phyloP scores from a whole-genome alignment of 2,329 filamentous ascomycete species.

The Cadophora gregata region DNA sequence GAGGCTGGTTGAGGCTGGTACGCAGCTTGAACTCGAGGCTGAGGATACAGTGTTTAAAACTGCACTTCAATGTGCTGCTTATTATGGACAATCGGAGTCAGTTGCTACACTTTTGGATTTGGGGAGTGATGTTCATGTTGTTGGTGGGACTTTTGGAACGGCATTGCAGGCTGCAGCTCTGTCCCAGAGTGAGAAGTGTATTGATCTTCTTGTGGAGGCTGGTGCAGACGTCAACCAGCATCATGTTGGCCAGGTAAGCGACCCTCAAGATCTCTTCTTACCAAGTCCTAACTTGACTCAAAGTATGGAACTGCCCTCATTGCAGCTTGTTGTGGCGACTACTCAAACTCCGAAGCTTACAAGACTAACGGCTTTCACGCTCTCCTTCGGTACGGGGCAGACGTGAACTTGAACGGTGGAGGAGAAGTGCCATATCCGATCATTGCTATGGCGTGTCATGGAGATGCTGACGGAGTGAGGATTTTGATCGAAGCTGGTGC shows the following conservation, averaged over 20 bases:
- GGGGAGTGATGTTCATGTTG: conserved; percentile 11
- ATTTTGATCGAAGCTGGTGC: conserved; percentile 11
- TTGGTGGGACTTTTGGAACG: conserved; percentile 10
- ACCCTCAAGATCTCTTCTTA: not conserved
- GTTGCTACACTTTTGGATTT: not conserved
- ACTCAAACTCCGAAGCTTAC: not conserved
- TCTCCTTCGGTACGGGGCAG: not conserved
- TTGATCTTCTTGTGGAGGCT: conserved; percentile 9
- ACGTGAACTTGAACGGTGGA: conserved; percentile 14
- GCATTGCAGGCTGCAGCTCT: conserved; percentile 11
- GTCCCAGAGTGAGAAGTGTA: not conserved
- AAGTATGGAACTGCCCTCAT: conserved; percentile 8
- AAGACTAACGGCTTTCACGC: conserved; percentile 1
- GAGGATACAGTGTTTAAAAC: conserved; percentile 8
- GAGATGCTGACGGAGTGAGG: conserved; percentile 1
- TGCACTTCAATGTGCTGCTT: conserved; percentile 13
- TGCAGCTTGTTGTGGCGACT: not conserved
- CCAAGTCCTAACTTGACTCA: not conserved
- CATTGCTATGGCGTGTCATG: conserved; percentile 7
- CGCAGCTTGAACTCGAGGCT: not conserved
- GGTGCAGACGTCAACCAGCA: conserved; percentile 9
- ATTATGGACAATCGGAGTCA: conserved; percentile 7
- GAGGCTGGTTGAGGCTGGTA: not conserved
- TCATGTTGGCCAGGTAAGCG: conserved; percentile 12
- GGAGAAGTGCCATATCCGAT: conserved; percentile 10